Evolutionary conservation across 495 filamentous ascomycete species (phyloP).

Genomic region (Lophium mytilinum): DNA sequence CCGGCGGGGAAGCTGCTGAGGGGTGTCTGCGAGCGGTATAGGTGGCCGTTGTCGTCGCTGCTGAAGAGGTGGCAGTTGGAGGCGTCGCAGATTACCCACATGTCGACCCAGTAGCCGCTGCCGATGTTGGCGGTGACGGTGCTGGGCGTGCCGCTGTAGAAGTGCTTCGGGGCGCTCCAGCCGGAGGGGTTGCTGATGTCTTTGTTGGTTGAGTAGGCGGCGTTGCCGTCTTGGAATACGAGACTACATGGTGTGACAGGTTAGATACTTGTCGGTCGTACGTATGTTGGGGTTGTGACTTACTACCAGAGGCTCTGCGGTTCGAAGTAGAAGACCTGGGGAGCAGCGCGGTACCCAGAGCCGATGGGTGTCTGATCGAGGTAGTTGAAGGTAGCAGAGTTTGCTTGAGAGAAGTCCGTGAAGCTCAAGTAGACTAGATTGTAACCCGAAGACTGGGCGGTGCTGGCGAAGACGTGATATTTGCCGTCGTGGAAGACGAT

Average conservation of each 20-base stretch:
- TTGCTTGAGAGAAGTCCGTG: constrained; percentile 16
- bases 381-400: constrained; percentile 15
- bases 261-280: too few species aligned
- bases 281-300: too few species aligned
- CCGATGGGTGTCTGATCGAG: constrained; percentile 21
- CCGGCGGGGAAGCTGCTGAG: constrained; percentile 26
- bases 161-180: constrained; percentile 18
- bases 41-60: constrained; percentile 23
- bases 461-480: constrained; percentile 25
- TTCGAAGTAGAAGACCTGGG: constrained; percentile 25
- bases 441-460: constrained; percentile 17
- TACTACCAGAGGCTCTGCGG: constrained; percentile 25
- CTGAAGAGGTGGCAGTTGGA: constrained; percentile 27
- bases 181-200: constrained; percentile 26
- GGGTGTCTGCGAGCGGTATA: constrained; percentile 24
- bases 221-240: constrained; percentile 25
- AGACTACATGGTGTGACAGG: neutral
- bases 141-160: constrained; percentile 15
- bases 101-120: constrained; percentile 25
- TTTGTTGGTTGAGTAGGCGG: constrained; percentile 22
- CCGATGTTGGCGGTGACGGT: constrained; percentile 20
- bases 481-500: constrained; percentile 22
- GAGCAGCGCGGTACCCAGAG: constrained; percentile 19
- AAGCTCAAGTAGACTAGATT: constrained; percentile 26
- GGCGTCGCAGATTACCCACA: constrained; percentile 26